Evolutionary conservation across 2,329 filamentous ascomycete genomes (phyloP), one percentile per base, ranked within the genome.

Genomic region (Hymenoscyphus fraxineus): DNA sequence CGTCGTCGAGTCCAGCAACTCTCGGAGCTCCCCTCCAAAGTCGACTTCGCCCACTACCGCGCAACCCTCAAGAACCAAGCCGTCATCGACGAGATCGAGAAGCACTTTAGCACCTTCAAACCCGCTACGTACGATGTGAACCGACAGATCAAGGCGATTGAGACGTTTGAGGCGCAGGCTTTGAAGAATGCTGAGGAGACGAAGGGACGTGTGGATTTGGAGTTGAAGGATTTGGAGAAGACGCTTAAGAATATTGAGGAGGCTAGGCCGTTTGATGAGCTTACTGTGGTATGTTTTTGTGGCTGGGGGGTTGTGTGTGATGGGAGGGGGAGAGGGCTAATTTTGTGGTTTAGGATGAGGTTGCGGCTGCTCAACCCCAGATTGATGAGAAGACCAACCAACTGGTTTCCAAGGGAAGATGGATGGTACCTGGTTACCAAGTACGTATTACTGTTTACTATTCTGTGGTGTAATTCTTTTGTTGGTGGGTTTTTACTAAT

Each of bases 391-490:
- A 96, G 86, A 97, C 94, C 74, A 83, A 88, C 75, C 88, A 95
- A 82, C 88, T 99, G 78, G 93, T 99, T 71, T 92, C 92, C 80
- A 97, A 96, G 89, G 94, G 94, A 80, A 92, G 93, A 88, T 99
- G 95, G 95, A 87, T 89, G 83, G 93, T 97, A 77, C 93, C 95
- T 70, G 95, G 95, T 78, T 99, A 99, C 91, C 97, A 97, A 92
- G 94, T 94, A 83, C 75, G 89, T 80, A 59, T 67, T 16, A 51
- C 62, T 10, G 19, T 56, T 35, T 22, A 2, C 39, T 4, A 32
- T 16, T 32, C 32, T 31, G 35, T 4, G 31, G 31, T 13, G 10
- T 13, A 38, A 13, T 31, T 61, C 38, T 31, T 38, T 55, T 10
- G 35, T 35, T 35, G 35, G 35, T 7, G 16, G 65, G 62, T 58